Evolutionary conservation across 352 stramenopile species (phyloP).

Genomic region (Aphanomyces stellatus): DNA sequence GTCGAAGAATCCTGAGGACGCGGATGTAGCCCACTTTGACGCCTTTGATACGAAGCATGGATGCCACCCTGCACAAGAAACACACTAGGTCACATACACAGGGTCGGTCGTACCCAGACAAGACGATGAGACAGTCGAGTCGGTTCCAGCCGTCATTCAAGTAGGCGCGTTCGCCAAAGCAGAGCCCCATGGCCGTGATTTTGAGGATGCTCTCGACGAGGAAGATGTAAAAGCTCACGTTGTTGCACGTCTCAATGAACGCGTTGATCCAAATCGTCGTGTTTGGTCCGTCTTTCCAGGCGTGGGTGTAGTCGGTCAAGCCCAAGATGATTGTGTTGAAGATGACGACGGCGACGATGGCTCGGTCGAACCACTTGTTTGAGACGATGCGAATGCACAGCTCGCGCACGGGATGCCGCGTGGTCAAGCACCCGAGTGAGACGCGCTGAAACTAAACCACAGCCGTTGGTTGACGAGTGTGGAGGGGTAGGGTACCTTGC

Average conservation of each 20-base stretch:
- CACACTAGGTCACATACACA: not conserved
- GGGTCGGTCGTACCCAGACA: slow-evolving; percentile 25
- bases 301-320: slow-evolving; percentile 45
- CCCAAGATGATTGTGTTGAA: slow-evolving; percentile 58
- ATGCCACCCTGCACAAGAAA: slow-evolving; percentile 1
- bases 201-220: slow-evolving; percentile 68
- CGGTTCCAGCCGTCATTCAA: slow-evolving; percentile 72
- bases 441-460: not conserved
- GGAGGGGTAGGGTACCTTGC: too few relatives aligned
- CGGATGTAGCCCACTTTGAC: slow-evolving; percentile 21
- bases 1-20: slow-evolving; percentile 31
- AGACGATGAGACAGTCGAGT: slow-evolving; percentile 81
- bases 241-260: slow-evolving; percentile 33
- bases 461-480: too few relatives aligned
- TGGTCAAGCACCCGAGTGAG: slow-evolving; percentile 15
- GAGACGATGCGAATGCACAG: slow-evolving; percentile 35
- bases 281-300: slow-evolving; percentile 28
- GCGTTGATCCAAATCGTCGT: slow-evolving; percentile 27
- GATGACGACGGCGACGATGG: slow-evolving; percentile 64
- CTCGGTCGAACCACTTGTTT: slow-evolving; percentile 62
- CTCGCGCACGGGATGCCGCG: slow-evolving; percentile 31
- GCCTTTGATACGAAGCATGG: not conserved
- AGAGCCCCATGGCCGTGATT: slow-evolving; percentile 64
- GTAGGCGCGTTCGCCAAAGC: slow-evolving; percentile 47
- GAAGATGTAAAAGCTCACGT: slow-evolving; percentile 52